These are phyloP conservation scores for Trichoderma sp. DNA, from an alignment of 2,329 filamentous ascomycete species.

Conservation along the genomic window DNA sequence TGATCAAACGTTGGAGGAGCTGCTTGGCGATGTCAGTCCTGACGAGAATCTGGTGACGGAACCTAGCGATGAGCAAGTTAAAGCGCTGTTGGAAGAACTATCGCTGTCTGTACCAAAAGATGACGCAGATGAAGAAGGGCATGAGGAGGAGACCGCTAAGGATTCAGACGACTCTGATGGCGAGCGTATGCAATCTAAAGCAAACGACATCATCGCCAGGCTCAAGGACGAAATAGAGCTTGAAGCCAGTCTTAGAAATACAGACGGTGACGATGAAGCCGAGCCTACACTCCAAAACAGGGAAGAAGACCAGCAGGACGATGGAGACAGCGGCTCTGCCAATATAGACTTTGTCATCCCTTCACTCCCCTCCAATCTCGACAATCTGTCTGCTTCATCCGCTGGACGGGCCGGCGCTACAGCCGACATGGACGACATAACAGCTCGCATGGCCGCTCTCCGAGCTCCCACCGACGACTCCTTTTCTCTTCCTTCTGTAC, in stretches of 20 bases:
- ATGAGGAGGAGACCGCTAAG: conserved; percentile 25
- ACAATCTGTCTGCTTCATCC: conserved; percentile 38
- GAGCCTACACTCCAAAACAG: neutral
- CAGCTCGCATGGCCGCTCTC: conserved; percentile 55
- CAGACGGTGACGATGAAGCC: conserved; percentile 8
- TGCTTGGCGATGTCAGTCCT: conserved; percentile 48
- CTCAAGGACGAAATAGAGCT: conserved; percentile 50
- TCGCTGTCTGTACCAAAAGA: conserved; percentile 38
- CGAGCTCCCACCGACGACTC: conserved; percentile 40
- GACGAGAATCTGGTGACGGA: conserved; percentile 34
- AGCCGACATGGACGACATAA: conserved; percentile 47
- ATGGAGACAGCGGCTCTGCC: conserved; percentile 23
- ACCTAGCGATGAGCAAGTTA: conserved; percentile 39
- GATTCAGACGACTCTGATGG: conserved; percentile 52
- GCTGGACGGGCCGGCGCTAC: conserved; percentile 29
- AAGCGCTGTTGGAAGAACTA: conserved; percentile 42
- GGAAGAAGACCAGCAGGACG: neutral
- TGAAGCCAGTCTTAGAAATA: conserved; percentile 30
- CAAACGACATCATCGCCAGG: conserved; percentile 48
- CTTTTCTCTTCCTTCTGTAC: conserved; percentile 52
- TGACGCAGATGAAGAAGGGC: neutral
- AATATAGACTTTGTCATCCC: conserved; percentile 45
- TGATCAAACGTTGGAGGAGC: conserved; percentile 55
- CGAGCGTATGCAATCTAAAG: conserved; percentile 49
- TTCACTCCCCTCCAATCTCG: conserved; percentile 48